A percentile compares a stretch with the other conserved stretches of the same genome.
Evolutionary conservation across 1,139 yeast species (phyloP).

Genomic region (Blastobotrys persicus): DNA sequence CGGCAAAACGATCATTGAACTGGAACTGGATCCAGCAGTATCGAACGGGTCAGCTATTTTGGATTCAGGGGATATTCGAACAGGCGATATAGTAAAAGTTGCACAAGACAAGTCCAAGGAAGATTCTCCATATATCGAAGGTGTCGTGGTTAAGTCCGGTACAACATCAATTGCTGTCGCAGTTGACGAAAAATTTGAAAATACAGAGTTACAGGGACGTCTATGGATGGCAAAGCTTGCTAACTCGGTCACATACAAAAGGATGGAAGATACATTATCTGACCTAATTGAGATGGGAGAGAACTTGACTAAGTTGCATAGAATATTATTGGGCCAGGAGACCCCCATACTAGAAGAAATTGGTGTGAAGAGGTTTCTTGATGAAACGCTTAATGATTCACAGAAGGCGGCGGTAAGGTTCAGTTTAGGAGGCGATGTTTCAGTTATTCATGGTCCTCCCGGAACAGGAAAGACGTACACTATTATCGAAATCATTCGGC

Average conservation of each 20-base stretch:
- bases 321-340: conserved; percentile 11
- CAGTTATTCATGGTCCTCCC: conserved; percentile 74
- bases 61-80: conserved; percentile 57
- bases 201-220: conserved; percentile 34
- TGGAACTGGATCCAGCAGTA: conserved; percentile 59
- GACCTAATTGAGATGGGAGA: conserved; percentile 27
- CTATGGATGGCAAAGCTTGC: conserved; percentile 42
- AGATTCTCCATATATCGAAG: conserved; percentile 47
- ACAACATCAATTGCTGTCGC: conserved; percentile 53
- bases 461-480: conserved; percentile 87
- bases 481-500: conserved; percentile 77
- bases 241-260: conserved; percentile 47
- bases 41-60: conserved; percentile 42
- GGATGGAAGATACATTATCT: conserved; percentile 80
- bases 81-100: conserved; percentile 64
- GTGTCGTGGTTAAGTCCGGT: conserved; percentile 56
- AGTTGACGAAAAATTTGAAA: conserved; percentile 53
- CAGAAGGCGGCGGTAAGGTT: conserved; percentile 65
- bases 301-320: conserved; percentile 10
- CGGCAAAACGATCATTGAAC: conserved; percentile 68
- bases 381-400: conserved; percentile 59
- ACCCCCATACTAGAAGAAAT: conserved; percentile 12
- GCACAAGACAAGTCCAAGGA: conserved; percentile 28
- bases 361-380: conserved; percentile 42
- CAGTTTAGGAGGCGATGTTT: conserved; percentile 48